Evolutionary conservation across 148 eudicot species (phyloP), one percentile per base, ranked within the genome.

Genomic region (Rheum nobile): DNA sequence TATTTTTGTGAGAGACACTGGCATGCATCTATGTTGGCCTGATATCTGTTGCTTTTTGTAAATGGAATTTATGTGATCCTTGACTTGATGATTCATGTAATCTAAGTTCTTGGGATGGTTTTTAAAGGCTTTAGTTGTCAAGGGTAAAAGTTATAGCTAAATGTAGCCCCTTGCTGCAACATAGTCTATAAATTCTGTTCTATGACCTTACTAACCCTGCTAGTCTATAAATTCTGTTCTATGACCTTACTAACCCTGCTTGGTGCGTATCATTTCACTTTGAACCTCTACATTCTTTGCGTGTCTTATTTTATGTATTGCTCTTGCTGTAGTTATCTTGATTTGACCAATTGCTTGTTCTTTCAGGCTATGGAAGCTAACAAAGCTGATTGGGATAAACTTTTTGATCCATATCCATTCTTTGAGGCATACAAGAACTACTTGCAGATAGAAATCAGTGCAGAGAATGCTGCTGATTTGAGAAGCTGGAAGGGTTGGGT

Each of bases 401-500:
- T 72, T 14, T 72, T 46, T 72, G 74, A 72, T 59, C 54, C 38
- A 12, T 72, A 39, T 17, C 74, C 12, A 24, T 72, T 72, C 39
- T 72, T 72, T 46, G 74, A 43, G 38, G 22, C 74, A 43, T 72
- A 72, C 55, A 72, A 72, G 55, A 28, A 72, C n/a, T 72, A 72
- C 54, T 28, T 72, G 35, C 74, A 72, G 21, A 46, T 72, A 42
- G 74, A 46, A 29, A 46, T 72, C 32, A 44, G 19, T 46, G 74
- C 74, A 39, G 35, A 31, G 21, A 46, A 72, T 72, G 37, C 37
- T 72, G 74, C 47, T 31, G 52, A 72, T 22, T 39, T 72, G 74
- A 42, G 52, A 43, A 29, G 37, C 16, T 72, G 74, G 74, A 72
- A 72, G 46, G 74, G 74, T 39, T 72, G 74, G 74, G 74, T 72